Conservation (phyloP, 805 yeast species). For the Suhomyces kilbournensis region DNA sequence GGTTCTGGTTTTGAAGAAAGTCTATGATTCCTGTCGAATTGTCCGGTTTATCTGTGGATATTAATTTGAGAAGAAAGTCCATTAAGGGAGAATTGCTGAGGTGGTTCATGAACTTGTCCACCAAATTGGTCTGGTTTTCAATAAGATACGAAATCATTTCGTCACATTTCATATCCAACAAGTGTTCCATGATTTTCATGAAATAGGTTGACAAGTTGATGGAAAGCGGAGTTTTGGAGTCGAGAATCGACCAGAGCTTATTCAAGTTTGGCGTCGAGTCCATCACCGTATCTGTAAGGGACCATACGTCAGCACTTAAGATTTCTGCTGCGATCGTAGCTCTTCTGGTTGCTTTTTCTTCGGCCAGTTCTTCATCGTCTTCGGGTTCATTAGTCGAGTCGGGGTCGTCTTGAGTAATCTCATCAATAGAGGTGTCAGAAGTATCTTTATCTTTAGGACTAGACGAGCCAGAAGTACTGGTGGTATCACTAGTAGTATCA, state of each 20-base stretch:
- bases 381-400: conserved; percentile 13
- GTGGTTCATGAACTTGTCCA: conserved; percentile 42
- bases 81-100: conserved; percentile 45
- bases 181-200: conserved; percentile 81
- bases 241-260: conserved; percentile 77
- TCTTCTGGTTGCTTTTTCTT: conserved; percentile 33
- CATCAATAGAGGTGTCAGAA: background rate
- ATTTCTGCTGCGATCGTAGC: conserved; percentile 75
- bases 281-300: conserved; percentile 85
- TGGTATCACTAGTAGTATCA: background rate
- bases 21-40: conserved; percentile 46
- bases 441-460: background rate
- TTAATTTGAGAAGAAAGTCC: conserved; percentile 43
- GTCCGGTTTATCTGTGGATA: conserved; percentile 47
- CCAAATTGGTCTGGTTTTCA: conserved; percentile 41
- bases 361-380: conserved; percentile 26
- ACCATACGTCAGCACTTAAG: conserved; percentile 90
- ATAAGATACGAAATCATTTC: conserved; percentile 45
- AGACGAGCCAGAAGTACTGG: background rate
- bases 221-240: conserved; percentile 61
- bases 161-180: conserved; percentile 47
- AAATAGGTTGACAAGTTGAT: conserved; percentile 81
- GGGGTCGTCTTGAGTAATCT: background rate
- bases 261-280: conserved; percentile 63
- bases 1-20: conserved; percentile 38